phyloP scores from a whole-genome alignment of 208 protist species.

The Leishmania guyanensis region DNA sequence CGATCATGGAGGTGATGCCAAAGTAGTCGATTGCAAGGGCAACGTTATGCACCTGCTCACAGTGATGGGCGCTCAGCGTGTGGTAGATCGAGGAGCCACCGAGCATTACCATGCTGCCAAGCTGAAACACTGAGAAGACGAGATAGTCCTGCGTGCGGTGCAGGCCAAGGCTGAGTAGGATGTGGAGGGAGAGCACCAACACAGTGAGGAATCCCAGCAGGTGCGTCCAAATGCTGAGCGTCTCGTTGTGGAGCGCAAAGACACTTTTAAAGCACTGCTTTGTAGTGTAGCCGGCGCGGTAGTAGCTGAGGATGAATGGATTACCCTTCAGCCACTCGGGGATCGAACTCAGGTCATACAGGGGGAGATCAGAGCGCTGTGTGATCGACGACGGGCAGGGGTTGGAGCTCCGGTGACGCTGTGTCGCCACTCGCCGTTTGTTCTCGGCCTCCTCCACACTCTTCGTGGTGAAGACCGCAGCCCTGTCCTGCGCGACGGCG shows the following conservation, averaged over 20 bases:
- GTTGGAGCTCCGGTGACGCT: slow-evolving; percentile 13
- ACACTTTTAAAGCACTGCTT: slow-evolving; percentile 65
- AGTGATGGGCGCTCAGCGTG: slow-evolving; percentile 66
- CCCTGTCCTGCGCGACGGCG: slow-evolving; percentile 13
- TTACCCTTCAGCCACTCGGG: slow-evolving; percentile 55
- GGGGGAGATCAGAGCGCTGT: slow-evolving; percentile 23
- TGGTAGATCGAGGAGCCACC: slow-evolving; percentile 75
- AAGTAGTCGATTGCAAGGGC: slow-evolving; percentile 83
- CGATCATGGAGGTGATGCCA: slow-evolving; percentile 82
- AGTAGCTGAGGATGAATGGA: slow-evolving; percentile 58
- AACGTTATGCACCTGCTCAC: slow-evolving; percentile 47
- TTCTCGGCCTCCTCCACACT: slow-evolving; percentile 22
- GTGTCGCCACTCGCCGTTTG: slow-evolving; percentile 25
- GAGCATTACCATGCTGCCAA: slow-evolving; percentile 75
- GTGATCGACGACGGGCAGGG: slow-evolving; percentile 5
- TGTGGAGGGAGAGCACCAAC: slow-evolving; percentile 44
- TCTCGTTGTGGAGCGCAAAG: slow-evolving; percentile 85
- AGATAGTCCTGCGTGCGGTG: slow-evolving; percentile 34
- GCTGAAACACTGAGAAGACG: slow-evolving; percentile 71
- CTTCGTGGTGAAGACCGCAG: slow-evolving; percentile 9
- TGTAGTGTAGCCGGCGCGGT: slow-evolving; percentile 76
- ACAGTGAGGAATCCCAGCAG: slow-evolving; percentile 73
- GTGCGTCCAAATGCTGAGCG: slow-evolving; percentile 88
- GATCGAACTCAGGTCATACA: slow-evolving; percentile 47
- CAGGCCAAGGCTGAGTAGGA: slow-evolving; percentile 40